Base-by-base conservation (phyloP, 2,329 filamentous ascomycete species). In the Nemania diffusa region DNA sequence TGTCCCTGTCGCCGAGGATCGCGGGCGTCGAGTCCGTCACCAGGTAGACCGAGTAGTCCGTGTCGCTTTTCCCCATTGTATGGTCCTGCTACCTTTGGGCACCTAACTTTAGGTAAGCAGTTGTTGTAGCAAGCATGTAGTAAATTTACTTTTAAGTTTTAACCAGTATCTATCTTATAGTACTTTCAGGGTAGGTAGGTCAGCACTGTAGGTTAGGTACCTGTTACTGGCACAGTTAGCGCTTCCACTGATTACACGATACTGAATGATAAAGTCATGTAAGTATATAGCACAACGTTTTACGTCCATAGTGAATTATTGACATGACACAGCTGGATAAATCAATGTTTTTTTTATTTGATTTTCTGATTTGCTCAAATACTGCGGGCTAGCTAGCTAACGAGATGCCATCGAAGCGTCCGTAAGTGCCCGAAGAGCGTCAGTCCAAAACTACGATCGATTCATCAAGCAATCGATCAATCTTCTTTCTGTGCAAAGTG, bases 21-120 rank as follows among this genome's bases (percentile, higher is more conserved):
- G 89, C 88, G 15, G 91, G 87, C n/a, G 94, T 97, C 57, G 93
- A 96, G 84, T 97, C 94, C 5, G 94, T 97, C 73, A 97, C 94
- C 65, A 97, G 86, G 78, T 97, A 97, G 44, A 97, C 83, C 56
- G 91, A 90, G 78, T 97, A 94, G 80, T 97, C 89, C 53, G 91
- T 83, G 22, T 81, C 75, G 77, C 79, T 69, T 66, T 82, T 73
- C 62, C 74, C 64, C 76, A 79, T 81, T 57, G 68, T 32, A 32
- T 72, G 5, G 7, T n/a, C n/a, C n/a, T 29, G 5, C 46, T 17
- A 24, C 20, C 52, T 37, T 20, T 11, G 9, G 50, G 9, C 34
- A 57, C 46, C 37, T n/a, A n/a, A n/a, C n/a, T n/a, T 55, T 32
- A 32, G 29, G 56, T 40, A 17, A 34, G 32, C 32, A 15, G 22